Conservation (phyloP, 768 basidiomycete genomes). For the Pulveroboletus ravenelii region DNA sequence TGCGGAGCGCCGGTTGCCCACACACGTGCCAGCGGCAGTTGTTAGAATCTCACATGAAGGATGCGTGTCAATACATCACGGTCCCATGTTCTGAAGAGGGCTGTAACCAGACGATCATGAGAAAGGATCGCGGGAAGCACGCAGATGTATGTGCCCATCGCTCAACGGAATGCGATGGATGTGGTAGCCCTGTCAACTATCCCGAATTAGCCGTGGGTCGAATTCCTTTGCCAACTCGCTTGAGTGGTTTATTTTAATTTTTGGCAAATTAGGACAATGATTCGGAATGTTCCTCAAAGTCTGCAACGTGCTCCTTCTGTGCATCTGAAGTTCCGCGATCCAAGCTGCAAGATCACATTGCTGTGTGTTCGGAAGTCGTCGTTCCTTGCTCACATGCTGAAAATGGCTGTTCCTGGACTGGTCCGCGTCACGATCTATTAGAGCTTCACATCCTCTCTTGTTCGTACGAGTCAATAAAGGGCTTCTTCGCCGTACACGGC, state of each 20-base stretch:
- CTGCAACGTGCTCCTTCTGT: constrained; percentile 40
- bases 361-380: constrained; percentile 35
- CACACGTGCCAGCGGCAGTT: constrained; percentile 65
- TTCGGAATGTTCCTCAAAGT: constrained; percentile 35
- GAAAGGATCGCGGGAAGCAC: constrained; percentile 46
- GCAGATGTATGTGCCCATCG: constrained; percentile 35
- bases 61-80: constrained; percentile 54
- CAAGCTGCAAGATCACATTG: constrained; percentile 32
- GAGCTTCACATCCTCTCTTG: constrained; percentile 41
- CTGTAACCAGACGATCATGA: constrained; percentile 41
- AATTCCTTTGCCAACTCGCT: constrained; percentile 1
- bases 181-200: constrained; percentile 31
- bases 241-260: not conserved
- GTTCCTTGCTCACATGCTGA: constrained; percentile 43
- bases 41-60: constrained; percentile 56
- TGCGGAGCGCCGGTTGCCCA: constrained; percentile 54
- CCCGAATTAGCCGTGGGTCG: constrained; percentile 37
- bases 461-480: constrained; percentile 58
- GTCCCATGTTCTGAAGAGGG: constrained; percentile 45
- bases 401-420: constrained; percentile 54
- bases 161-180: constrained; percentile 37
- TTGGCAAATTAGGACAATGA: constrained; percentile 34
- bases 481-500: constrained; percentile 47
- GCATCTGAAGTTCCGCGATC: constrained; percentile 32
- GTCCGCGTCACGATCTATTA: constrained; percentile 35